A percentile compares a stretch with the other conserved stretches of the same genome.
Evolutionary conservation across 2,329 filamentous ascomycete genomes (phyloP).

Genomic region (Aspergillus sp.): DNA sequence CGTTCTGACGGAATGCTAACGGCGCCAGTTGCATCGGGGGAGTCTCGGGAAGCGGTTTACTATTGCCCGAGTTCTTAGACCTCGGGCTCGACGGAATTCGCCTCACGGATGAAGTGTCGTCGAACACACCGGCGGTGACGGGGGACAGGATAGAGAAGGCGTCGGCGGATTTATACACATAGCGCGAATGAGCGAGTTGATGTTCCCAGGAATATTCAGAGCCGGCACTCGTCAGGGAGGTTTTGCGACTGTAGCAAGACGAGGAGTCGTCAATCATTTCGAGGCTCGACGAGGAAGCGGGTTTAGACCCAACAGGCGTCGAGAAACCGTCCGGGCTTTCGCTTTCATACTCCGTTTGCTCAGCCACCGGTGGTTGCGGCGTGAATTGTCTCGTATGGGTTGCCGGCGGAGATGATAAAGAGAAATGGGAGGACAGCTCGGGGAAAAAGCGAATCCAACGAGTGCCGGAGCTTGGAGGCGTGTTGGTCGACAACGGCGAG

Average conservation of each 20-base stretch:
- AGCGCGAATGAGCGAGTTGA: slow-evolving; percentile 1
- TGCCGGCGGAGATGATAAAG: slow-evolving; percentile 14
- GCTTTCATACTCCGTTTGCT: too few species aligned
- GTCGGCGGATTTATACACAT: slow-evolving; percentile 11
- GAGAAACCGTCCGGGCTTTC: not conserved
- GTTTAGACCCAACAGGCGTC: not conserved
- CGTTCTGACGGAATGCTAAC: slow-evolving; percentile 13
- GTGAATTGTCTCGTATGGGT: not conserved
- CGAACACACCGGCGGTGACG: slow-evolving; percentile 22
- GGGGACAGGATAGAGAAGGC: slow-evolving; percentile 19
- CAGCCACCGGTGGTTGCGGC: not conserved
- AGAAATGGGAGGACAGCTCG: slow-evolving; percentile 19
- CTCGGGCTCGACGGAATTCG: slow-evolving; percentile 8
- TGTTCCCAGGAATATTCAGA: slow-evolving; percentile 12
- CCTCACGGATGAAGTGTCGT: slow-evolving; percentile 15
- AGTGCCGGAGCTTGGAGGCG: slow-evolving; percentile 11
- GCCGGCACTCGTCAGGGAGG: slow-evolving; percentile 25
- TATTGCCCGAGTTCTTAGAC: slow-evolving; percentile 18
- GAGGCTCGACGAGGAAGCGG: slow-evolving; percentile 16
- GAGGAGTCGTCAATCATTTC: slow-evolving; percentile 21
- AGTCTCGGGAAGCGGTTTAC: slow-evolving; percentile 34
- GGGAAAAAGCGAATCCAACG: slow-evolving; percentile 21
- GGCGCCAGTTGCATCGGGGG: slow-evolving; percentile 23
- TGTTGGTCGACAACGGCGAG: slow-evolving; percentile 16
- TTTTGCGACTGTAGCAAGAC: slow-evolving; percentile 28